phyloP scores from a whole-genome alignment of 139 green algal genomes.

The Coelastrella sp. region DNA sequence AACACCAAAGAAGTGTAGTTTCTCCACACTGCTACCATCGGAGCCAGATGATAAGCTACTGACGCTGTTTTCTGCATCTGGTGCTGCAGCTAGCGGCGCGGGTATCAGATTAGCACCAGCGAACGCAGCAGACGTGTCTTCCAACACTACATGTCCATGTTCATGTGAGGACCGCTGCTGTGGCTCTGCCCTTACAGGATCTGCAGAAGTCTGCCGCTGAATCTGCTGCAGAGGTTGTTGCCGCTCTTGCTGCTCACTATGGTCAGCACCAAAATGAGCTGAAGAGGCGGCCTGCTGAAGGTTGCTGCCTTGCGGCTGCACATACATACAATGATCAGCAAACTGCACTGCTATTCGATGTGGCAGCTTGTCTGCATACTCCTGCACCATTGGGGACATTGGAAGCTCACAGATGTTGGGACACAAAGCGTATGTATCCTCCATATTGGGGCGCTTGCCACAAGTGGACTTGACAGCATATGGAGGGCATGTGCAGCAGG shows the following conservation, averaged over 20 bases:
- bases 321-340: conserved; percentile 10
- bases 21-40: conserved; percentile 51
- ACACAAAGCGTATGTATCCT: conserved; percentile 72
- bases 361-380: conserved; percentile 60
- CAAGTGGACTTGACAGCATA: conserved; percentile 76
- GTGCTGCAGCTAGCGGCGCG: not conserved
- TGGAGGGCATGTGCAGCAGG: conserved; percentile 53
- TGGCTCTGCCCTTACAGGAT: not conserved
- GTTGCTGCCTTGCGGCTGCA: not conserved
- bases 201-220: not conserved
- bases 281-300: conserved; percentile 33
- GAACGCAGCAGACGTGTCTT: conserved; percentile 11
- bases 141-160: not conserved
- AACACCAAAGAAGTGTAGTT: conserved; percentile 84
- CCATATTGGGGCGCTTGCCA: conserved; percentile 78
- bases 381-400: conserved; percentile 41
- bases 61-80: conserved; percentile 30
- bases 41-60: conserved; percentile 31
- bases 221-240: too few relatives aligned
- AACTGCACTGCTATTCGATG: conserved; percentile 59
- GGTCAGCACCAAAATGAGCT: not conserved
- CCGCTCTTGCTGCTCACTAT: not conserved
- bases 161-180: not conserved
- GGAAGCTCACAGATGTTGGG: conserved; percentile 66
- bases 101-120: not conserved